Base-by-base conservation (phyloP, 2,329 filamentous ascomycete species). In the Diaporthe destruens region DNA sequence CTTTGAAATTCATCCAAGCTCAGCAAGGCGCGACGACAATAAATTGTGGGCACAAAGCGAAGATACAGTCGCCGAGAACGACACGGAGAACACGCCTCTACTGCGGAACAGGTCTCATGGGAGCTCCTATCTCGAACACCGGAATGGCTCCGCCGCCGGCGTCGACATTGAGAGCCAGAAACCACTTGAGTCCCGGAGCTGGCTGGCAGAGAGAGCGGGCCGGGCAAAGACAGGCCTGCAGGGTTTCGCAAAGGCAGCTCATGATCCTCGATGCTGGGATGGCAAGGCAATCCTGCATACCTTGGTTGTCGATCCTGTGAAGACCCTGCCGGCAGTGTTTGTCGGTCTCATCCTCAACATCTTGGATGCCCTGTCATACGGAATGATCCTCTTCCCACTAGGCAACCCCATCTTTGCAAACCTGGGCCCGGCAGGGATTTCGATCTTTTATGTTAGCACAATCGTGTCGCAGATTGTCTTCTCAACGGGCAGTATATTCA, bases 391-490 rank as follows among this genome's bases (percentile, higher is more conserved):
- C 16, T 99, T 99, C 76, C 96, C 96, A 0, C 87, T 99, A 0
- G 95, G 96, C 8, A 93, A 94, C 75, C 90, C 94, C 9, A 88
- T 98, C 25, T 99, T 99, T 80, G 90, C 92, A 36, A 89, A 92
- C 75, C 89, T 98, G 8, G 96, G 96, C 1, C 92, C 96, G 0
- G 96, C 98, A 71, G 96, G 96, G 32, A 98, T 99, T 71, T 98
- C 96, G 0, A 98, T 99, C 83, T 99, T 98, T 84, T 99, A 98
- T 81, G 94, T 99, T 77, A 98, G 95, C 86, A 98, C 95, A 72
- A 98, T 99, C 75, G 89, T 98, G 53, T 93, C 96, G 0, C 96
- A 99, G 80, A 82, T 99, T 67, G 93, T 94, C 20, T 98, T 96
- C 80, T 98, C 96, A 0, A 87, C 88, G 25, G 93, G 94, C 0